Conservation (phyloP, 2,329 filamentous ascomycete species). For the Xylariales sp. region DNA sequence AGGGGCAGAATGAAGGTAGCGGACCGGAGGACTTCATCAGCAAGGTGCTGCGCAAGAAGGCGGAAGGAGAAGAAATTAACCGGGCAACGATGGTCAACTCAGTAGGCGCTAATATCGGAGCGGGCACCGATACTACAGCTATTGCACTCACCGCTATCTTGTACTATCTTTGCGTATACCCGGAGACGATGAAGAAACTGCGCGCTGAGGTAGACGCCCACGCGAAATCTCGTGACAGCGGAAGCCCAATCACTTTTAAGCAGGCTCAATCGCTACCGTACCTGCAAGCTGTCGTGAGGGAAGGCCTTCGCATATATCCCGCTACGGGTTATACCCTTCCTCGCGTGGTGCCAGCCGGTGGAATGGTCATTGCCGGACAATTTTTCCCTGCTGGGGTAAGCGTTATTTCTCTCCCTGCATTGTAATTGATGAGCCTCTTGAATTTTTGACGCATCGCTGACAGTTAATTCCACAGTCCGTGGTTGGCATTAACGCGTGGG, state of each 20-base stretch:
- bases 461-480: too few species aligned
- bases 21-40: not conserved
- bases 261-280: conserved; percentile 40
- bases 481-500: not conserved
- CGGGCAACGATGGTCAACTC: too few species aligned
- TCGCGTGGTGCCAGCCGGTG: conserved; percentile 39
- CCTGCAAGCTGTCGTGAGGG: conserved; percentile 48
- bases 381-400: conserved; percentile 24
- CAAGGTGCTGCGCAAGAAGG: too few species aligned
- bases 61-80: too few species aligned
- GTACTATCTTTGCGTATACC: conserved; percentile 22
- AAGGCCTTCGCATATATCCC: conserved; percentile 47
- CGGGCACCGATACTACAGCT: not conserved
- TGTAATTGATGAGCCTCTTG: not conserved
- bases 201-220: conserved; percentile 29
- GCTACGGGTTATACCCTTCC: conserved; percentile 42
- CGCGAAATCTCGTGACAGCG: not conserved
- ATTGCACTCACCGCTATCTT: conserved; percentile 12
- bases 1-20: not conserved
- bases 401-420: not conserved
- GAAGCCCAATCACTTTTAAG: conserved; percentile 19
- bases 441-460: not conserved
- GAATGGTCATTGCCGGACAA: conserved; percentile 31
- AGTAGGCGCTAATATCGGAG: not conserved
- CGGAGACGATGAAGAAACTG: conserved; percentile 25